Evolutionary conservation across 768 basidiomycete genomes (phyloP).

Genomic region (Pilatotrama ljubarskyi): DNA sequence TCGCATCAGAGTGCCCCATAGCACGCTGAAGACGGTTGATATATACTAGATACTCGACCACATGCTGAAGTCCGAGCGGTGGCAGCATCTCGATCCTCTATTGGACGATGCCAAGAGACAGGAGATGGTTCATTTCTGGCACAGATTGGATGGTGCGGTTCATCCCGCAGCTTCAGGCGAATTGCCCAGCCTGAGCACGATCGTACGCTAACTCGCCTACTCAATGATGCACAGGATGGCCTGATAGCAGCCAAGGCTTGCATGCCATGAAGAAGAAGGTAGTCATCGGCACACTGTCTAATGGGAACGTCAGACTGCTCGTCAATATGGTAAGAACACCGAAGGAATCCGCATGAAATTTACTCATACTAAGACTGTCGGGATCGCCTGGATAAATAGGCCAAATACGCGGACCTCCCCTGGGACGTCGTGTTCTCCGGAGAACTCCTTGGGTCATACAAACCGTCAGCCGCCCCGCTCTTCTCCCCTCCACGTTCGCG

Average conservation of each 20-base stretch:
- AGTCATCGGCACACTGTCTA: slow-evolving; percentile 58
- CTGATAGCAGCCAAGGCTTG: slow-evolving; percentile 52
- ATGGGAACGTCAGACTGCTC: slow-evolving; percentile 62
- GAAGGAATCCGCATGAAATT: no score
- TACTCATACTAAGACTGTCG: no score
- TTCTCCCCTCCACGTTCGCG: background rate
- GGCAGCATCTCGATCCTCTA: slow-evolving; percentile 46
- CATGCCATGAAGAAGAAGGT: slow-evolving; percentile 49
- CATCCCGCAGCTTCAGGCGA: no score
- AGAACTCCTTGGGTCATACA: slow-evolving; percentile 61
- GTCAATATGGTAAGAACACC: slow-evolving; percentile 53
- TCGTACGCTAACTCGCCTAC: no score
- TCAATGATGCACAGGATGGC: no score
- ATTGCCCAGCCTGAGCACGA: no score
- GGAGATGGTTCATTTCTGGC: slow-evolving; percentile 56
- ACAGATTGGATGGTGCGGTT: slow-evolving; percentile 55
- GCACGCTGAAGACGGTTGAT: background rate
- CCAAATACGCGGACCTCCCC: slow-evolving; percentile 59
- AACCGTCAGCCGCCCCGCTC: slow-evolving; percentile 49
- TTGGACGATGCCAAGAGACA: slow-evolving; percentile 47
- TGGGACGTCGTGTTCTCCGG: slow-evolving; percentile 66
- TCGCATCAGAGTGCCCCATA: background rate
- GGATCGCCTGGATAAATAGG: slow-evolving; percentile 40
- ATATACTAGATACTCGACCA: slow-evolving; percentile 52
- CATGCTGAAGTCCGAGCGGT: slow-evolving; percentile 50